A percentile compares a stretch with the other conserved stretches of the same genome.
phyloP scores from a whole-genome alignment of 176 grass and related monocot genomes.

The Oryza punctata region DNA sequence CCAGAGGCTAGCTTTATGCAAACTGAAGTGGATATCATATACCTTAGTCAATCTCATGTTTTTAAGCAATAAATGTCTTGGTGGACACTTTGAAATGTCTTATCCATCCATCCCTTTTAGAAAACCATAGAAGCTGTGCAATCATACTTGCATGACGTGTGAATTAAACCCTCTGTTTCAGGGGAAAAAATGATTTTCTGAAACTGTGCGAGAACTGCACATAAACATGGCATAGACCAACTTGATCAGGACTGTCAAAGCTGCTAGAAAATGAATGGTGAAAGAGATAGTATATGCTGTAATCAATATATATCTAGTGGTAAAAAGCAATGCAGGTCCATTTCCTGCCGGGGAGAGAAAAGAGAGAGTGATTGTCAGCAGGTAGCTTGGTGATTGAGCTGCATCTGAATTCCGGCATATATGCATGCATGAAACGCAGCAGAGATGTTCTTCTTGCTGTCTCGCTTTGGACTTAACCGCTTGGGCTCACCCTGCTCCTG shows the following conservation, averaged over 20 bases:
- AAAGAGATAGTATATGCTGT: too few species aligned
- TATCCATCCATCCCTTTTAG: not conserved
- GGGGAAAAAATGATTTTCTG: not conserved
- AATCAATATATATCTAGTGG: not conserved
- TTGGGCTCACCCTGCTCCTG: slow-evolving; percentile 16
- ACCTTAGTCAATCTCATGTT: not conserved
- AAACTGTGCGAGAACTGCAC: not conserved
- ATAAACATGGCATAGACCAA: not conserved
- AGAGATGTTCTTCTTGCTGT: slow-evolving; percentile 40
- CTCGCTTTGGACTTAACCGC: slow-evolving; percentile 34
- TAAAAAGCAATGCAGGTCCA: not conserved
- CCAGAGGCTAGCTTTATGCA: not conserved
- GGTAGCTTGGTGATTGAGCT: not conserved
- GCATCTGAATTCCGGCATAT: slow-evolving; percentile 7
- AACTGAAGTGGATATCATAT: not conserved
- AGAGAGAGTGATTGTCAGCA: not conserved
- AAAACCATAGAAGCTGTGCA: not conserved
- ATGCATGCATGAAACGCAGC: not conserved
- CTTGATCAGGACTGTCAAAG: too few species aligned
- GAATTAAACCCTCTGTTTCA: not conserved
- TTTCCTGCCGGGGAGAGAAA: not conserved
- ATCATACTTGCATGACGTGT: not conserved
- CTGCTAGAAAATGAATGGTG: too few species aligned
- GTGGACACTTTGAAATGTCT: not conserved
- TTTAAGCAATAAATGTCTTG: not conserved